Evolutionary conservation across 495 filamentous ascomycete species (phyloP), one percentile per base, ranked within the genome.

Genomic region (Annulohypoxylon maeteangense): DNA sequence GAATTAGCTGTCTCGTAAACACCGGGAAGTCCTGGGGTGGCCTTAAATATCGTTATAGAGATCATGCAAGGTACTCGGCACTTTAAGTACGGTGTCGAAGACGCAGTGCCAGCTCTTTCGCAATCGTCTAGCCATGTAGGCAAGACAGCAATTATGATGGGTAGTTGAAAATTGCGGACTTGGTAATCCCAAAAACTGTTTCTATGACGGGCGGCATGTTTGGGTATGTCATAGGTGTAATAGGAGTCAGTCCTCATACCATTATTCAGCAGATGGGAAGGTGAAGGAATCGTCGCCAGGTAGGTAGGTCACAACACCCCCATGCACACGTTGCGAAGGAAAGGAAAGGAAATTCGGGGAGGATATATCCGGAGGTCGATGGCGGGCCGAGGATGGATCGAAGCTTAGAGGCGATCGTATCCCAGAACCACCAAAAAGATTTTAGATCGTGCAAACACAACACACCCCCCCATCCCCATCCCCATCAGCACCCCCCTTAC

Each of bases 311-410:
- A 25, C 29, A 58, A 5, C 57, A 47, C 59, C 44, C 7, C 59
- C 2, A 47, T 23, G 44, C 29, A 51, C 51, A 16, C 27, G 23
- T 60, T 16, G 50, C n/a, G 31, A 10, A 62, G 53, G 55, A 36
- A 62, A 45, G 55, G 40, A 38, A 64, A 60, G 32, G 59, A 45
- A 62, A 42, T 16, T 27, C n/a, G 42, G 44, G 65, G 62, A 68
- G 70, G 65, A 65, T 68, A 73, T 73, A 73, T 73, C 70, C 65
- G 70, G 70, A 73, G 65, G 70, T 32, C n/a, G 40, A 47, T 36
- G 64, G 56, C 60, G 65, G 56, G 62, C 61, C 56, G 51, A 69
- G 57, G 65, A 69, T 68, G 61, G 65, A 73, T 73, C 12, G 29
- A 22, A 36, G 18, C 10, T 16, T 14, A 47, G 59, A 23, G 54